Conservation (phyloP, 495 filamentous ascomycete genomes). For the Friedmanniomyces endolithicus region DNA sequence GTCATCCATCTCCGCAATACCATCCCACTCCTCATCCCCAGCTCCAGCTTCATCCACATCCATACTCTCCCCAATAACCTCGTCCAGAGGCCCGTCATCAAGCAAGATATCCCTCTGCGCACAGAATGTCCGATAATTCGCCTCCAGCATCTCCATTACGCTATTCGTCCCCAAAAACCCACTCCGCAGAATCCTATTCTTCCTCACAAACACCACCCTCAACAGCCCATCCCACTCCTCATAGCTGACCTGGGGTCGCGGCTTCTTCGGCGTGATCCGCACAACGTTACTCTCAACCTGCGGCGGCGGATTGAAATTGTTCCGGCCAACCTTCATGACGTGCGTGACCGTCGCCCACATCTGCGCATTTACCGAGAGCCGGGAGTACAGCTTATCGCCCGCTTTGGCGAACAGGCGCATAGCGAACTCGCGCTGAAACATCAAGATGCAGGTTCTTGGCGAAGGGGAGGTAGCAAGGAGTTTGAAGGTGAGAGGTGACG, state of each 20-base stretch:
- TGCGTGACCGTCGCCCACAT: constrained; percentile 85
- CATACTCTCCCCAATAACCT: constrained; percentile 22
- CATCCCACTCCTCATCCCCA: constrained; percentile 39
- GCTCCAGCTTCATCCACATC: constrained; percentile 40
- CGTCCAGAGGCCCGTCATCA: constrained; percentile 49
- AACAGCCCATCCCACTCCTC: constrained; percentile 91
- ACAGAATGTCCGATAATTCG: constrained; percentile 82
- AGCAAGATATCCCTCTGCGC: constrained; percentile 66
- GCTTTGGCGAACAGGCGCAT: constrained; percentile 64
- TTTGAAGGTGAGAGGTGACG: constrained; percentile 82
- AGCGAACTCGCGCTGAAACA: constrained; percentile 78
- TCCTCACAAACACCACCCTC: constrained; percentile 66
- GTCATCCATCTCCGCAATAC: constrained; percentile 43
- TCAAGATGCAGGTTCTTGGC: constrained; percentile 68
- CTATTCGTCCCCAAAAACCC: constrained; percentile 62
- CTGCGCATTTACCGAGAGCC: constrained; percentile 81
- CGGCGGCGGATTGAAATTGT: constrained; percentile 91
- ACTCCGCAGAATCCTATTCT: constrained; percentile 67
- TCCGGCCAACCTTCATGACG: constrained; percentile 83
- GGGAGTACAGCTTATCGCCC: constrained; percentile 72
- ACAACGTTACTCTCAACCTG: constrained; percentile 81
- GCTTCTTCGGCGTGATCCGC: constrained; percentile 62
- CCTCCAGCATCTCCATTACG: constrained; percentile 68
- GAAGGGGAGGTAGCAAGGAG: constrained; percentile 67
- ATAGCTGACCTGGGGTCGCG: constrained; percentile 73